Evolutionary conservation across 2,329 filamentous ascomycete species (phyloP).

Genomic region (Trichoderma gracile): DNA sequence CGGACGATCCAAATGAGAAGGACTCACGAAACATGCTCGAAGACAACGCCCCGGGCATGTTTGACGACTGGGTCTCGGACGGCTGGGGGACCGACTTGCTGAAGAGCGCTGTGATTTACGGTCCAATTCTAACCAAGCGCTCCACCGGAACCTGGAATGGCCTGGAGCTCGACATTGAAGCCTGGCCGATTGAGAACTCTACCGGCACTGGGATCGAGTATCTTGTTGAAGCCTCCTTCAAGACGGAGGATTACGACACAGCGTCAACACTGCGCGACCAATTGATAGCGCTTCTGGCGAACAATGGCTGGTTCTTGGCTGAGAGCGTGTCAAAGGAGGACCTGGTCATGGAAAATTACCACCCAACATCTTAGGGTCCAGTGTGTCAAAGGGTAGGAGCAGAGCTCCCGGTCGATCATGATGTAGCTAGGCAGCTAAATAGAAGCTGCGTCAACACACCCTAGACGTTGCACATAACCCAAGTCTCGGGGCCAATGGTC

Average conservation of each 20-base stretch:
- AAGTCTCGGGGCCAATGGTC: too few relatives aligned
- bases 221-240: conserved; percentile 12
- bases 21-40: conserved; percentile 4
- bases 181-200: conserved; percentile 11
- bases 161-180: conserved; percentile 7
- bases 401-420: too few relatives aligned
- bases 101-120: conserved; percentile 3
- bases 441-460: too few relatives aligned
- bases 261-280: conserved; percentile 3
- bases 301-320: conserved; percentile 11
- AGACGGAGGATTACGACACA: background rate
- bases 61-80: conserved; percentile 6
- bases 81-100: conserved; percentile 15
- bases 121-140: conserved; percentile 15
- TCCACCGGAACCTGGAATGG: conserved; percentile 8
- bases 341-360: conserved; percentile 13
- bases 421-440: too few relatives aligned
- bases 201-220: conserved; percentile 15
- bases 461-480: too few relatives aligned
- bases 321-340: conserved; percentile 17
- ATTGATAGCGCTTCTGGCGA: conserved; percentile 1
- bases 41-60: conserved; percentile 12
- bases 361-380: background rate
- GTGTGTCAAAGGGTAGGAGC: too few relatives aligned
- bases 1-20: conserved; percentile 3